Evolutionary conservation across 495 filamentous ascomycete species (phyloP).

Genomic region (Hypoxylon intermedium): DNA sequence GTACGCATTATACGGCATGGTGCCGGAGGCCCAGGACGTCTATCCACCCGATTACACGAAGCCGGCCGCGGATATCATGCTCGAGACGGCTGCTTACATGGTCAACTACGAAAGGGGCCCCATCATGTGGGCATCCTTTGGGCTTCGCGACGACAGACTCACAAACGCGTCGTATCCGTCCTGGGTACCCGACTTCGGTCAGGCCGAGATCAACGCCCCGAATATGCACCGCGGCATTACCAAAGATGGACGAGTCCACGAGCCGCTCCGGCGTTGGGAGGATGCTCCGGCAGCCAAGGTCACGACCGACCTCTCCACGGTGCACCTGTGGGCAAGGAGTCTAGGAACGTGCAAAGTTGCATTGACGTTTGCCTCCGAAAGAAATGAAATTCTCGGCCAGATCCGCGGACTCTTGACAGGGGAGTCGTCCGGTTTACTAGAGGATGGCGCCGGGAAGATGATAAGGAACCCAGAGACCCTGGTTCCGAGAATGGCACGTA

Average conservation of each 20-base stretch:
- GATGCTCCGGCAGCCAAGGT: constrained; percentile 2
- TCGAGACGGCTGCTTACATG: constrained; percentile 3
- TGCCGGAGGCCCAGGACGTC: not conserved
- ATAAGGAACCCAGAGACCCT: constrained; percentile 8
- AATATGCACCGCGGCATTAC: not conserved
- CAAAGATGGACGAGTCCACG: not conserved
- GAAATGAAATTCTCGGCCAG: not conserved
- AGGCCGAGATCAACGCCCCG: not conserved
- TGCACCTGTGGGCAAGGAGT: constrained; percentile 7
- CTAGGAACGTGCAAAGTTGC: not conserved
- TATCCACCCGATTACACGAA: constrained; percentile 5
- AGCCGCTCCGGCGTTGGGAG: not conserved
- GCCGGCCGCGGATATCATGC: constrained; percentile 4
- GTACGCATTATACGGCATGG: constrained; percentile 6
- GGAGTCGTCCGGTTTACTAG: not conserved
- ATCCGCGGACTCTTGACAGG: not conserved
- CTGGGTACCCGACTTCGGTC: constrained; percentile 9
- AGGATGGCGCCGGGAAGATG: not conserved
- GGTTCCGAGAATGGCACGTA: not conserved
- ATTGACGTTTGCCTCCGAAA: not conserved
- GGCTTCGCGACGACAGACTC: constrained; percentile 2
- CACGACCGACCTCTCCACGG: not conserved
- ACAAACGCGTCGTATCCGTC: constrained; percentile 4
- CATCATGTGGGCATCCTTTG: constrained; percentile 5
- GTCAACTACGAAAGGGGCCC: constrained; percentile 6